Evolutionary conservation across 805 yeast species (phyloP).

Genomic region (Wickerhamiella sorbophila): DNA sequence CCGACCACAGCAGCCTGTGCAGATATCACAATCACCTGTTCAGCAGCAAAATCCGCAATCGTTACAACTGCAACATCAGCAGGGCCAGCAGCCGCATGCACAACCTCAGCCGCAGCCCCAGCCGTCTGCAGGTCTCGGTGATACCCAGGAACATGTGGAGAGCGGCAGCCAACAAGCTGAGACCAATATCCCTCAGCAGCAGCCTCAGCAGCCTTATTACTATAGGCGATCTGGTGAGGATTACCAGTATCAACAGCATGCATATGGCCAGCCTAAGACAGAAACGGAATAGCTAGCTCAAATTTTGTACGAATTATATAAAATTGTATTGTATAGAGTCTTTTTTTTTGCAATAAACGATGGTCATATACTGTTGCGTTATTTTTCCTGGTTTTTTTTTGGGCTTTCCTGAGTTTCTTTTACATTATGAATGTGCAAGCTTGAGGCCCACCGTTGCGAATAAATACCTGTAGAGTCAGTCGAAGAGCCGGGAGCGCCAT

Average conservation of each 20-base stretch:
- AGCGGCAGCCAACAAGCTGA: conserved; percentile 1
- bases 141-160: conserved; percentile 1
- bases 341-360: no score
- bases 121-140: conserved; percentile 15
- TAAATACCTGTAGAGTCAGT: no score
- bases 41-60: conserved; percentile 7
- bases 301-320: no score
- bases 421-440: no score
- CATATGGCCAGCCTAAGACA: background rate
- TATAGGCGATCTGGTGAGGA: background rate
- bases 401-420: no score
- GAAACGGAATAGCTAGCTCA: background rate
- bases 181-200: conserved; percentile 3
- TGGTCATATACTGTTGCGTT: no score
- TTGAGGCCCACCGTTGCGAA: no score
- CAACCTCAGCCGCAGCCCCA: conserved; percentile 13
- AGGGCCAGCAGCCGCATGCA: conserved; percentile 4
- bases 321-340: no score
- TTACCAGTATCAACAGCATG: background rate
- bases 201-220: conserved; percentile 3
- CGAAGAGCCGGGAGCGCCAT: no score
- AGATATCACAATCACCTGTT: conserved; percentile 6
- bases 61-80: conserved; percentile 11
- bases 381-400: no score
- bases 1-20: conserved; percentile 11